A percentile compares a stretch with the other conserved stretches of the same genome.
phyloP scores from a whole-genome alignment of 768 basidiomycete species.

The Obba rivulosa region DNA sequence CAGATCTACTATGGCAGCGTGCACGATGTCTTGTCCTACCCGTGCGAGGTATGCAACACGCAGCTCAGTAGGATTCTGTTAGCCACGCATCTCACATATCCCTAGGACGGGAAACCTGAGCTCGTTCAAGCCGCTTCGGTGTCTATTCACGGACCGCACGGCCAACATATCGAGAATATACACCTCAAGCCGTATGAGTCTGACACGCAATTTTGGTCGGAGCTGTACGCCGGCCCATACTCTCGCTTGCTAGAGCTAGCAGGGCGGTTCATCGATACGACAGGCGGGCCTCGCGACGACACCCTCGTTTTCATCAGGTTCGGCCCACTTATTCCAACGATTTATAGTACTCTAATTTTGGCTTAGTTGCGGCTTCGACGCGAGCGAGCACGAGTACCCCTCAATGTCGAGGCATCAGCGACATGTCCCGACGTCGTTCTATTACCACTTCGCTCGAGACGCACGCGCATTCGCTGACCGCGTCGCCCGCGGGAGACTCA shows the following conservation, averaged over 20 bases:
- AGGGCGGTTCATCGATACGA: conserved; percentile 60
- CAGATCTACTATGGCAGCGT: conserved; percentile 85
- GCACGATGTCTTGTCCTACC: conserved; percentile 91
- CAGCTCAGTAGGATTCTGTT: not conserved
- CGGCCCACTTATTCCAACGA: conserved; percentile 9
- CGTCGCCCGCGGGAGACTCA: conserved; percentile 62
- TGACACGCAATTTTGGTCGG: conserved; percentile 69
- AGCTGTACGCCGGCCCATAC: conserved; percentile 66
- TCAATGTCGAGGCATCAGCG: conserved; percentile 91
- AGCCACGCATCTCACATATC: conserved; percentile 3
- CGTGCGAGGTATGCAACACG: conserved; percentile 65
- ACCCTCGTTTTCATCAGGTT: conserved; percentile 86
- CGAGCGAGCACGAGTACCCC: conserved; percentile 84
- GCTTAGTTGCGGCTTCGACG: conserved; percentile 87
- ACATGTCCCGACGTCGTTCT: conserved; percentile 86
- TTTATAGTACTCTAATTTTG: not conserved
- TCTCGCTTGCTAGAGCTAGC: conserved; percentile 60
- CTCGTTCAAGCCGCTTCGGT: conserved; percentile 86
- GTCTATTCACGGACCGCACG: conserved; percentile 71
- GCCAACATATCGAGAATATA: conserved; percentile 83
- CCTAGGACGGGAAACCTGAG: conserved; percentile 72
- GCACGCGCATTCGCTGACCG: conserved; percentile 56
- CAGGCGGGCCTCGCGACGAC: conserved; percentile 60
- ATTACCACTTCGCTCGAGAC: conserved; percentile 75
- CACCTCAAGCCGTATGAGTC: conserved; percentile 73